Base-by-base conservation (phyloP, 108 stramenopile genomes). In the Heterococcus sp. region DNA sequence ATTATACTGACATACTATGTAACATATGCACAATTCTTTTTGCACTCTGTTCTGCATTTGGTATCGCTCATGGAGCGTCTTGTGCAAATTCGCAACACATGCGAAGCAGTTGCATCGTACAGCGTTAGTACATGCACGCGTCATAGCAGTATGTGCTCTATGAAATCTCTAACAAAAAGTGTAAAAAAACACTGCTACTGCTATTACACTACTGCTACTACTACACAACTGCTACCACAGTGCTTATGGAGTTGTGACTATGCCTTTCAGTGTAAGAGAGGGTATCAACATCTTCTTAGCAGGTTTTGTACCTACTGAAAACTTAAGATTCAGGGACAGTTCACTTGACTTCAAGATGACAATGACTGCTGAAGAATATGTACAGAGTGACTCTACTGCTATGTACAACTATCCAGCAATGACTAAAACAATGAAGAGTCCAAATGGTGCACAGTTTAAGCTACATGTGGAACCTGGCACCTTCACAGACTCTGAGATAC, bases 241-340 rank as follows among this genome's bases (percentile, higher is more conserved):
- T 0, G 98, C 92, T 26, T 99, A 99, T 89, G 98, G 98, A 67
- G 98, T 99, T 34, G 98, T 99, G 26, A 99, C 98, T 72, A 99
- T 97, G 98, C 98, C 97, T 27, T 96, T 95, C 85, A 91, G 93
- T 69, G 98, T 98, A 14, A 91, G 96, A 26, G 94, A 94, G 46
- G 98, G 97, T 73, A 99, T 99, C 91, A 99, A 99, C 88, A 92
- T 96, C 64, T 99, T 99, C 89, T 88, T 99, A 75, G 95, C 97
- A 1, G 97, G 98, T 31, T 99, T 94, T 87, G 91, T 99, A 69
- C 95, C 94, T 66, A 97, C 98, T 30, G 98, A 99, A 91, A 99
- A 99, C 85, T 81, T 99, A 71, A 87, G 98, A 29, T 99, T 99
- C 91, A 91, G 98, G 71, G 95, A 96, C 73, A 93, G 93, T 83